A percentile compares a stretch with the other conserved stretches of the same genome.
Evolutionary conservation across 2,329 filamentous ascomycete genomes (phyloP).

Genomic region (Scortechinia acanthostroma): DNA sequence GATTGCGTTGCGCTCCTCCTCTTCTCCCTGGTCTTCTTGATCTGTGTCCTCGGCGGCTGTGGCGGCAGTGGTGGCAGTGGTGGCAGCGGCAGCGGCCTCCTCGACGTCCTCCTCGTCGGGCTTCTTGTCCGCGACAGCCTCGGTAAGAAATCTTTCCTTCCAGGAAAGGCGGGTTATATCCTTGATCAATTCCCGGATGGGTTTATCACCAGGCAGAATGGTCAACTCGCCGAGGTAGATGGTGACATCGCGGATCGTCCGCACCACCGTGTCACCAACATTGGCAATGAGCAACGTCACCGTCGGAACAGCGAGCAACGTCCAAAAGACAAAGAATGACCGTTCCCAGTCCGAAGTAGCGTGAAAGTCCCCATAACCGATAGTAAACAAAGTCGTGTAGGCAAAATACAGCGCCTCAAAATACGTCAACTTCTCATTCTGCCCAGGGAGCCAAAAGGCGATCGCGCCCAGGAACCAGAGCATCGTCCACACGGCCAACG

Average conservation of each 20-base stretch:
- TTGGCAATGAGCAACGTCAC: conserved; percentile 54
- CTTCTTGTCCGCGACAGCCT: too few species aligned
- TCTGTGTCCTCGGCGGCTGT: not conserved
- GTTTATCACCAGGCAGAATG: not conserved
- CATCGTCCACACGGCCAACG: not conserved
- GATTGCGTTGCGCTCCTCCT: not conserved
- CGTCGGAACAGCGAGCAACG: conserved; percentile 50
- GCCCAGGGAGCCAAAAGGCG: not conserved
- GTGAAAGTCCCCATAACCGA: conserved; percentile 54
- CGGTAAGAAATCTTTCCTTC: not conserved
- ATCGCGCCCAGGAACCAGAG: not conserved
- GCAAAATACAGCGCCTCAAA: conserved; percentile 56
- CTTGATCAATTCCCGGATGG: not conserved
- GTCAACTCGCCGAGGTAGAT: not conserved
- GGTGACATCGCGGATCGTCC: not conserved
- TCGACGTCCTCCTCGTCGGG: too few species aligned
- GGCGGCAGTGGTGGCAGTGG: too few species aligned
- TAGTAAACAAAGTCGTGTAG: conserved; percentile 52
- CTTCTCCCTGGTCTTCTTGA: not conserved
- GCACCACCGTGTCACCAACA: conserved; percentile 50
- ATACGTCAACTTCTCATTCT: conserved; percentile 34
- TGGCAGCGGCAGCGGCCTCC: too few species aligned
- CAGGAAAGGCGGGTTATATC: too few species aligned
- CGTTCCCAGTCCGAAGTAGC: conserved; percentile 49
- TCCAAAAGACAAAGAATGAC: conserved; percentile 59